Evolutionary conservation across 2,329 filamentous ascomycete species (phyloP).

Genomic region (Monosporascus sp.): DNA sequence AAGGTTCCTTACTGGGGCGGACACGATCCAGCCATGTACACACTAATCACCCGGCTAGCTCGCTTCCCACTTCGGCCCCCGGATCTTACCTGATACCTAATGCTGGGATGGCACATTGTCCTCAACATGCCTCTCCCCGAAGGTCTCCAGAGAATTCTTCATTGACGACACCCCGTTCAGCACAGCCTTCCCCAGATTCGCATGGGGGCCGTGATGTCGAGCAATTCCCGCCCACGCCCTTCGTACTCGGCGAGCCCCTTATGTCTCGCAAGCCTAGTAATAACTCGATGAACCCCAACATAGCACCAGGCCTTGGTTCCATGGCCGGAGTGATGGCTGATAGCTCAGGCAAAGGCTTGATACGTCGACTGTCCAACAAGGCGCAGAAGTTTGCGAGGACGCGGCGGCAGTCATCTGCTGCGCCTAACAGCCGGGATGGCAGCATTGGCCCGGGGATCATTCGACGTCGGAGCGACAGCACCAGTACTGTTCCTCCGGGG

Average conservation of each 20-base stretch:
- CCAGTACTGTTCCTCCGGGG: constrained; percentile 58
- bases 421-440: constrained; percentile 72
- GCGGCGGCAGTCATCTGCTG: constrained; percentile 71
- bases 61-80: constrained; percentile 36
- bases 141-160: constrained; percentile 49
- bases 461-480: constrained; percentile 84
- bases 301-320: constrained; percentile 52
- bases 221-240: constrained; percentile 44
- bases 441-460: constrained; percentile 87
- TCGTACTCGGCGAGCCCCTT: constrained; percentile 71
- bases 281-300: constrained; percentile 58
- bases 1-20: constrained; percentile 34
- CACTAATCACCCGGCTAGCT: constrained; percentile 36
- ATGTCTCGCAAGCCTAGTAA: constrained; percentile 54
- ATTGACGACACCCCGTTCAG: constrained; percentile 54
- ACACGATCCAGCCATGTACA: constrained; percentile 43
- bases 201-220: constrained; percentile 51
- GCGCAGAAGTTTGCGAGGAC: constrained; percentile 64
- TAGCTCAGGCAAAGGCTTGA: constrained; percentile 51
- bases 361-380: constrained; percentile 78
- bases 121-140: constrained; percentile 50
- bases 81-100: constrained; percentile 47
- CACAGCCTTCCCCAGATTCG: constrained; percentile 63
- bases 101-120: constrained; percentile 51
- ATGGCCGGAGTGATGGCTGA: constrained; percentile 36